Evolutionary conservation across 352 stramenopile genomes (phyloP).

Genomic region (Globisporangium cederbergense): DNA sequence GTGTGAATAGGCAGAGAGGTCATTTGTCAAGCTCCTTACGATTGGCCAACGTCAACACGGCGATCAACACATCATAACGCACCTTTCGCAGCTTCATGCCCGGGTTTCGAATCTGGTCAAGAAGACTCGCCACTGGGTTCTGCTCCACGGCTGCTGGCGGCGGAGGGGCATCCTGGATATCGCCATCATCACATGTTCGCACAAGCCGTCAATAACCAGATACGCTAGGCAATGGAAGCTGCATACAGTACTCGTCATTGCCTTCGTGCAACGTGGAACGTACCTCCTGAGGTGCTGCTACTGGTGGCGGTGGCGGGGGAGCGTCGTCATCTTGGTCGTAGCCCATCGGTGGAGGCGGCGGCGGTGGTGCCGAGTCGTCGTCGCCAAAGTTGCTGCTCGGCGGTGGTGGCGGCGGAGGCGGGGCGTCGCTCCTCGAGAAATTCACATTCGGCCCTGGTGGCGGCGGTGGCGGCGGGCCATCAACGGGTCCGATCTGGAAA

Average conservation of each 20-base stretch:
- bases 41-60: neutral
- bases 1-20: neutral
- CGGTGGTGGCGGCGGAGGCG: constrained; percentile 47
- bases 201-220: neutral
- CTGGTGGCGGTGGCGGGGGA: constrained; percentile 48
- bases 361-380: constrained; percentile 38
- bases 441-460: constrained; percentile 57
- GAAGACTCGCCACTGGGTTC: constrained; percentile 36
- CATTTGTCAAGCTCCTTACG: neutral
- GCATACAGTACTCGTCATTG: neutral
- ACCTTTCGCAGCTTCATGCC: constrained; percentile 54
- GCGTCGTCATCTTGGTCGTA: constrained; percentile 33
- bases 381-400: constrained; percentile 40
- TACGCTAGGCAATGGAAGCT: neutral
- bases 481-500: constrained; percentile 63
- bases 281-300: constrained; percentile 28
- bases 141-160: constrained; percentile 23
- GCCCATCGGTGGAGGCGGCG: constrained; percentile 35
- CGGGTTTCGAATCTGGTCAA: constrained; percentile 65
- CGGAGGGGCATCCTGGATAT: constrained; percentile 28
- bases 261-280: neutral
- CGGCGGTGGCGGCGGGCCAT: constrained; percentile 57
- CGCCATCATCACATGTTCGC: neutral
- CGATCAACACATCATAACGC: neutral
- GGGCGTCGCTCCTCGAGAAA: constrained; percentile 40